Evolutionary conservation across 352 stramenopile genomes (phyloP).

Genomic region (Phytophthora palmivora): DNA sequence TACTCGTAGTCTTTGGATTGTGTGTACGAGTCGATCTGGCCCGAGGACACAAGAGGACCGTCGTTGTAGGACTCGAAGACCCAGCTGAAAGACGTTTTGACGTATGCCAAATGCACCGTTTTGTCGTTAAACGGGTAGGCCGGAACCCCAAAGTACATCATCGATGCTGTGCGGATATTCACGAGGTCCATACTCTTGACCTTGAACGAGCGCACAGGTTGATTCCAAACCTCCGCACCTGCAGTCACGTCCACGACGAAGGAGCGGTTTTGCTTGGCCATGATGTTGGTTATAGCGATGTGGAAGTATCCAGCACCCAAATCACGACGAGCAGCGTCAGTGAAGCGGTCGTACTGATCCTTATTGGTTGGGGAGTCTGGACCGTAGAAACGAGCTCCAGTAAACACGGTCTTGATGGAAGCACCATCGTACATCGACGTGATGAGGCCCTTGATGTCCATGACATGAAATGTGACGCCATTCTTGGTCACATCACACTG

Average conservation of each 20-base stretch:
- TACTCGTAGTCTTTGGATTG: slow-evolving; percentile 40
- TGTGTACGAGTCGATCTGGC: slow-evolving; percentile 31
- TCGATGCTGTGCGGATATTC: slow-evolving; percentile 17
- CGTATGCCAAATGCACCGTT: slow-evolving; percentile 37
- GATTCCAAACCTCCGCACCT: slow-evolving; percentile 41
- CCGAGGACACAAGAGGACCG: slow-evolving; percentile 28
- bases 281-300: slow-evolving; percentile 39
- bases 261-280: slow-evolving; percentile 27
- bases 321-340: slow-evolving; percentile 30
- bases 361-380: slow-evolving; percentile 18
- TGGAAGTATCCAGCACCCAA: slow-evolving; percentile 39
- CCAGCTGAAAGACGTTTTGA: slow-evolving; percentile 39
- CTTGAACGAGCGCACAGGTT: slow-evolving; percentile 30
- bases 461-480: slow-evolving; percentile 35
- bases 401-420: slow-evolving; percentile 32
- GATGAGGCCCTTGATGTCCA: slow-evolving; percentile 40
- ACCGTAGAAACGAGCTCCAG: slow-evolving; percentile 34
- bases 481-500: slow-evolving; percentile 40
- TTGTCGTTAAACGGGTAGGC: slow-evolving; percentile 42
- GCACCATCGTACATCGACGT: slow-evolving; percentile 36
- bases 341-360: slow-evolving; percentile 35
- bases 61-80: slow-evolving; percentile 30
- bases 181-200: slow-evolving; percentile 24
- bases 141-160: slow-evolving; percentile 24
- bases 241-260: slow-evolving; percentile 42